These are phyloP conservation scores for Mortierella sp. DNA, from an alignment of 371 early-diverging fungal genomes.

Conservation along the genomic window DNA sequence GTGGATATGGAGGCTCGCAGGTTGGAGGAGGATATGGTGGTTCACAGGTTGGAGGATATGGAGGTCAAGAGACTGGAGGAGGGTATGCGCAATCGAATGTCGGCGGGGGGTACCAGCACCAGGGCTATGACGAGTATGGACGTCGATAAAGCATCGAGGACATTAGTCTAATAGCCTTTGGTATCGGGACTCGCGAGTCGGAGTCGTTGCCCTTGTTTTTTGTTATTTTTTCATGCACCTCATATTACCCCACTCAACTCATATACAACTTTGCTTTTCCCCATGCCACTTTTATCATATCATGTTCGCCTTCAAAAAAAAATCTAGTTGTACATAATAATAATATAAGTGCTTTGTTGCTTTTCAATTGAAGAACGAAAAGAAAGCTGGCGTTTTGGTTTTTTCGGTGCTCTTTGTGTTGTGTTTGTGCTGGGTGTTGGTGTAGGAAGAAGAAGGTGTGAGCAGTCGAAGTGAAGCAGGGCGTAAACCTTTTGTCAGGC, in stretches of 20 bases:
- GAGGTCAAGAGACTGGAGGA: constrained; percentile 31
- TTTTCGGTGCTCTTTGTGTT: background rate
- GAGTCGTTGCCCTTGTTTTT: no score
- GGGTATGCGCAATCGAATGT: constrained; percentile 47
- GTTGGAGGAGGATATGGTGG: constrained; percentile 49
- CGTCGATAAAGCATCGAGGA: constrained; percentile 14
- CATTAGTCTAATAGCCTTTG: no score
- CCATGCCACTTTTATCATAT: no score
- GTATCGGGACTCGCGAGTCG: no score
- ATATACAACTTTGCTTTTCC: no score
- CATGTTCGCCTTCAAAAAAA: background rate
- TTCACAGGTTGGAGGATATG: constrained; percentile 46
- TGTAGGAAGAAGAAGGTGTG: no score
- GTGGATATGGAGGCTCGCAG: constrained; percentile 44
- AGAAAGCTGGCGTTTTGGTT: background rate
- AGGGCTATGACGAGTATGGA: constrained; percentile 27
- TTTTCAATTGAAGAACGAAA: background rate
- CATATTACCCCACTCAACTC: no score
- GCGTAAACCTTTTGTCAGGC: no score
- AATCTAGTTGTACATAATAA: background rate
- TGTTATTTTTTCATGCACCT: background rate
- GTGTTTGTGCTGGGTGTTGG: background rate
- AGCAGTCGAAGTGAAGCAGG: no score
- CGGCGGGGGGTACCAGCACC: constrained; percentile 45
- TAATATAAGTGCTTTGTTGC: background rate